Evolutionary conservation across 2,329 filamentous ascomycete species (phyloP).

Genomic region (Ceratocystis eucalypticola): DNA sequence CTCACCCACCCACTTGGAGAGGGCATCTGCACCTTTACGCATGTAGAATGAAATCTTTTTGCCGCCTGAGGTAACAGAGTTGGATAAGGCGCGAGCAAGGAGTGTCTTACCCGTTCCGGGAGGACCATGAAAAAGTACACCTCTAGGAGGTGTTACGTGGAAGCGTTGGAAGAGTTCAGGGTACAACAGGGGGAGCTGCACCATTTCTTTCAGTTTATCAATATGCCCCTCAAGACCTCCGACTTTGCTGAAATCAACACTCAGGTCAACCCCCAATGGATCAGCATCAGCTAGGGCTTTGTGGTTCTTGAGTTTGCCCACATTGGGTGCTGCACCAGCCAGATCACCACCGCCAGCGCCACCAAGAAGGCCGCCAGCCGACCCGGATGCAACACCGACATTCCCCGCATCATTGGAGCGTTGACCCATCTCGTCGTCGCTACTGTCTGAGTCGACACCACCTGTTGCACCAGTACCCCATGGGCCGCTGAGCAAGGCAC

Average conservation of each 20-base stretch:
- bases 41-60: constrained; percentile 98
- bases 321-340: constrained; percentile 47
- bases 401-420: constrained; percentile 45
- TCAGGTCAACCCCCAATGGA: constrained; percentile 82
- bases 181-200: constrained; percentile 82
- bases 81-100: constrained; percentile 83
- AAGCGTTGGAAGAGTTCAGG: constrained; percentile 87
- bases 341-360: constrained; percentile 28
- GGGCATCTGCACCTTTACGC: constrained; percentile 92
- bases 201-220: constrained; percentile 97
- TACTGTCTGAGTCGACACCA: constrained; percentile 85
- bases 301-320: constrained; percentile 87
- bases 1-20: constrained; percentile 98
- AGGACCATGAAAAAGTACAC: constrained; percentile 91
- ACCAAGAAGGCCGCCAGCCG: constrained; percentile 35
- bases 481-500: constrained; percentile 59
- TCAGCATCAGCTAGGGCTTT: constrained; percentile 88
- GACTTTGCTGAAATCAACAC: constrained; percentile 86
- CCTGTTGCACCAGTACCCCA: constrained; percentile 62
- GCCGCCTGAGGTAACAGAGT: constrained; percentile 75
- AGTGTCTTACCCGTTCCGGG: constrained; percentile 96
- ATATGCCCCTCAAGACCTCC: constrained; percentile 89
- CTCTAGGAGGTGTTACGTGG: constrained; percentile 83
- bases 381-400: constrained; percentile 47
- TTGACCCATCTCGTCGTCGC: constrained; percentile 74